These are phyloP conservation scores for Calonectria pteridis DNA, from an alignment of 2,329 filamentous ascomycete genomes.

Conservation along the genomic window DNA sequence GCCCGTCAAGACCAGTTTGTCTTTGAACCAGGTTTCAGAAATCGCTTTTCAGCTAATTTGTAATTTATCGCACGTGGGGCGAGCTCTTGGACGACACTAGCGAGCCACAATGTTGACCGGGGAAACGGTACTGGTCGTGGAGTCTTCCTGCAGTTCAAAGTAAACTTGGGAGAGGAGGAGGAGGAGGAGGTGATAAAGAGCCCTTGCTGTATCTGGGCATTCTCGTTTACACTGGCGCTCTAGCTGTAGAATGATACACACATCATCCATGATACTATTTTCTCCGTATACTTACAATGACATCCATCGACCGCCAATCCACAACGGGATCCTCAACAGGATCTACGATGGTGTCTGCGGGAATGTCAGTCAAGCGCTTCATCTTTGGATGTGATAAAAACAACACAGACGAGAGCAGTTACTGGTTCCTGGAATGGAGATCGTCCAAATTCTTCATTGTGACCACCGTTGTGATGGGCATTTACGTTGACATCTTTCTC, in stretches of 20 bases:
- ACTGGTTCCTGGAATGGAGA: slow-evolving; percentile 12
- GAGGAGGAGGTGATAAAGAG: neutral
- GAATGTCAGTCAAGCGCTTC: neutral
- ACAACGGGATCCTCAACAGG: neutral
- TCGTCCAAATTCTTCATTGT: slow-evolving; percentile 25
- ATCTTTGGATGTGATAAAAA: slow-evolving; percentile 6
- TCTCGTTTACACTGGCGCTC: neutral
- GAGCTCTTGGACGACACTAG: neutral
- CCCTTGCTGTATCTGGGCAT: neutral
- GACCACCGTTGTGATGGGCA: slow-evolving; percentile 26
- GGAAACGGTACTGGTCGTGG: neutral
- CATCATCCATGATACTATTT: neutral
- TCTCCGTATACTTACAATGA: neutral
- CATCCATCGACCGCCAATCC: neutral
- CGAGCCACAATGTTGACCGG: neutral
- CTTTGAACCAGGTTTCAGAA: neutral
- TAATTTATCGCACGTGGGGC: neutral
- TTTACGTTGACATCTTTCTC: slow-evolving; percentile 33
- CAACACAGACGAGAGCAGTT: neutral
- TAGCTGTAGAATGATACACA: neutral
- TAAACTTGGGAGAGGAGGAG: too few relatives aligned
- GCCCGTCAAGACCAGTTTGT: neutral
- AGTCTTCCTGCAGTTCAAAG: neutral
- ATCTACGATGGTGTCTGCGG: neutral
- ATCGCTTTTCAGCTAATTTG: neutral